Evolutionary conservation across 108 stramenopile species (phyloP), one percentile per base, ranked within the genome.

Genomic region (Bacterosira constricta): DNA sequence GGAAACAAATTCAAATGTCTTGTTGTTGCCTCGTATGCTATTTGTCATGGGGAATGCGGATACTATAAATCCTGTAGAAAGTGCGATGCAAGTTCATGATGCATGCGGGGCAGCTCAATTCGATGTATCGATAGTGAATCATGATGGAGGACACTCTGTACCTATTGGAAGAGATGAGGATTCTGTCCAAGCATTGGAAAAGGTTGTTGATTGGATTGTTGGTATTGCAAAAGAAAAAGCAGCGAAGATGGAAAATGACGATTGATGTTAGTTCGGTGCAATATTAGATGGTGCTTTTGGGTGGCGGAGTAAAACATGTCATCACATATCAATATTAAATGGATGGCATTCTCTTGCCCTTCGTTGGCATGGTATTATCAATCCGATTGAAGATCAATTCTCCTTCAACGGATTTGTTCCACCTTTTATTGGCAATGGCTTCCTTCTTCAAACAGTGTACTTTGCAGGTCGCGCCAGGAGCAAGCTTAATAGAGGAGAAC

Each of bases 391-490:
- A n/a, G n/a, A n/a, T 81, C 61, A 92, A 64, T n/a, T 79, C 75
- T 29, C 86, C 59, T 52, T 92, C 91, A 2, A 92, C 87, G 15
- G 81, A 73, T 45, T 81, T 73, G 55, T 81, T 86, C 91, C 91
- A 92, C 36, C 91, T 81, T 55, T 89, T 92, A 73, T 92, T 92
- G 23, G 91, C 87, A 66, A 89, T 92, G 13, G 89, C 84, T 17
- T 88, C 73, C 51, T 82, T 75, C 32, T 92, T 88, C 23, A 85
- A 12, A 38, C 82, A 77, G 52, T 92, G 88, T 9, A 92, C 66
- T 51, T 89, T 86, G 27, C 85, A 79, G 5, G 84, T 83, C 2
- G 91, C 88, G 63, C 89, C 91, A 92, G 73, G 32, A 79, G 62
- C 37, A 78, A 66, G 23, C 77, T 79, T 31, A 78, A 46, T 30